Evolutionary conservation across 1,284 basidiomycete genomes (phyloP).

Genomic region (Trichosporon ovoides): DNA sequence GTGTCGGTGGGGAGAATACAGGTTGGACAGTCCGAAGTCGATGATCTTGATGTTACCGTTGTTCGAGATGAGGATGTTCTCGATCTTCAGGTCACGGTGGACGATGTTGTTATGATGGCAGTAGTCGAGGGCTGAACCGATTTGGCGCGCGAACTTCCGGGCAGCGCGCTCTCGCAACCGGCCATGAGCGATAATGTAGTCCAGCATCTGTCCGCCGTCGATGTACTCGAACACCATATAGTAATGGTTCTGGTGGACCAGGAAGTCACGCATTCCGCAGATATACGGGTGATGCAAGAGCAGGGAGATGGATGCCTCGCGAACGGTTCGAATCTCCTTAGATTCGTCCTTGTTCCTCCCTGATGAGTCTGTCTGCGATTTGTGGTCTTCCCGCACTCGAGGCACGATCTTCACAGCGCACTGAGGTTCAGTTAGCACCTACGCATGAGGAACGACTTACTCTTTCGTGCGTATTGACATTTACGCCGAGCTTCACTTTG

Average conservation of each 20-base stretch:
- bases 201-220: slow-evolving; percentile 98
- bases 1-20: slow-evolving; percentile 79
- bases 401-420: slow-evolving; percentile 98
- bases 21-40: slow-evolving; percentile 95
- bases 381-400: slow-evolving; percentile 54
- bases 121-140: slow-evolving; percentile 91
- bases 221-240: slow-evolving; percentile 99
- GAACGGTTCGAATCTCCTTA: slow-evolving; percentile 91
- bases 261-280: slow-evolving; percentile 98
- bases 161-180: slow-evolving; percentile 89
- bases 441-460: slow-evolving; percentile 53
- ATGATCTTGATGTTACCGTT: slow-evolving; percentile 99
- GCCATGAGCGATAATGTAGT: slow-evolving; percentile 99
- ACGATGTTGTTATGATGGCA: slow-evolving; percentile 97
- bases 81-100: slow-evolving; percentile 95
- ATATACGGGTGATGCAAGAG: slow-evolving; percentile 97
- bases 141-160: slow-evolving; percentile 93
- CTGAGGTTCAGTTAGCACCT: slow-evolving; percentile 49
- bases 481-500: slow-evolving; percentile 93
- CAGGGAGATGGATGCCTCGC: slow-evolving; percentile 89
- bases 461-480: slow-evolving; percentile 86
- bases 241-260: slow-evolving; percentile 90
- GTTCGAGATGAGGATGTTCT: slow-evolving; percentile 98
- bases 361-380: slow-evolving; percentile 34
- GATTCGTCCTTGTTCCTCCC: slow-evolving; percentile 78